Evolutionary conservation across 2,329 filamentous ascomycete species (phyloP).

Genomic region (Diaporthe caulivora): DNA sequence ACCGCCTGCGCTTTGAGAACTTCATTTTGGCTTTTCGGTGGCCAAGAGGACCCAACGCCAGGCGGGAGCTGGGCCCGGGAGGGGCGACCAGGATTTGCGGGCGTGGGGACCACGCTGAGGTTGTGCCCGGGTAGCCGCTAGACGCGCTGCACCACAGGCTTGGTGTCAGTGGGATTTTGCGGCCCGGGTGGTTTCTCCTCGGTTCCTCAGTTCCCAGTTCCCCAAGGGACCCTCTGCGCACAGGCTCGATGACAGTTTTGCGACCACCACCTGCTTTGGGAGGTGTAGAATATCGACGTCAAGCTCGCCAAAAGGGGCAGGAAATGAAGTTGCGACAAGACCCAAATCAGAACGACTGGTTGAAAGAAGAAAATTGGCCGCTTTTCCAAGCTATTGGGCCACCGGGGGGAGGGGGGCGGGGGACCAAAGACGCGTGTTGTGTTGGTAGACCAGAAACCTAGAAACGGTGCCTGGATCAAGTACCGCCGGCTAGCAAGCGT

Average conservation of each 20-base stretch:
- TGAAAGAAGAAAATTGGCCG: neutral
- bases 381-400: neutral
- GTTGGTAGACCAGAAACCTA: neutral
- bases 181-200: neutral
- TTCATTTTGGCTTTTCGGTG: constrained; percentile 49
- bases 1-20: constrained; percentile 44
- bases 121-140: constrained; percentile 34
- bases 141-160: constrained; percentile 33
- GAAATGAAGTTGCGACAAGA: neutral
- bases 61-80: constrained; percentile 25
- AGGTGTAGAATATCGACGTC: neutral
- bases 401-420: too few species aligned
- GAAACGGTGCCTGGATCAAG: neutral
- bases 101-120: constrained; percentile 18
- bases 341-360: too few species aligned
- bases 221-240: neutral
- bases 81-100: constrained; percentile 36
- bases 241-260: neutral
- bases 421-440: neutral
- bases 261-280: neutral
- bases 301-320: neutral
- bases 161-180: constrained; percentile 19
- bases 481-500: neutral
- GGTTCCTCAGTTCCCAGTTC: neutral
- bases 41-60: constrained; percentile 30